Evolutionary conservation across 371 early-diverging fungal species (phyloP).

Genomic region (Dichotomocladium elegans): DNA sequence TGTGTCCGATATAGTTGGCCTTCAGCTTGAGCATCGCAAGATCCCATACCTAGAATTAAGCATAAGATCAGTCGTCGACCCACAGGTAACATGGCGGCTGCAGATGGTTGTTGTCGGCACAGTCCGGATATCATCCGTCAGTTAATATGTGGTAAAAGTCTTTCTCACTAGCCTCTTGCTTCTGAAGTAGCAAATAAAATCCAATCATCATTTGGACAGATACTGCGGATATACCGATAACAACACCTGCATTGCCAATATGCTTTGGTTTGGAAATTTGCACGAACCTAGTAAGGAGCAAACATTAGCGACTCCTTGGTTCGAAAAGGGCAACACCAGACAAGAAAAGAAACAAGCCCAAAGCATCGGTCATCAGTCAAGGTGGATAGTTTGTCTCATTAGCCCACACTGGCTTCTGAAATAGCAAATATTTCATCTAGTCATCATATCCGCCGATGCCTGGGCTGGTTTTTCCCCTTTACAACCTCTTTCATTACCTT

Average conservation of each 20-base stretch:
- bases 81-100: no score
- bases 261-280: no score
- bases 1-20: constrained; percentile 98
- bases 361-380: not conserved
- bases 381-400: constrained; percentile 6
- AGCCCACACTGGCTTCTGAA: constrained; percentile 8
- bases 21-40: constrained; percentile 94
- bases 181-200: constrained; percentile 16
- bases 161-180: constrained; percentile 4
- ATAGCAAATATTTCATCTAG: constrained; percentile 8
- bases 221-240: not conserved
- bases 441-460: constrained; percentile 51
- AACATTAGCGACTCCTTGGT: not conserved
- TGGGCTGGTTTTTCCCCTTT: not conserved
- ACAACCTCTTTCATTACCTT: constrained; percentile 50
- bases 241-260: not conserved
- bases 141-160: constrained; percentile 6
- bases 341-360: not conserved
- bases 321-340: not conserved
- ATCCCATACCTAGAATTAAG: constrained; percentile 89
- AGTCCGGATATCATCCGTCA: no score
- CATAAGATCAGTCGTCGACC: not conserved
- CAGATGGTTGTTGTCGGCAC: no score
- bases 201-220: not conserved
- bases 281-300: not conserved